Percentiles rank a stretch among this genome's conserved stretches.
These are phyloP conservation scores for Musa acuminata DNA, from an alignment of 176 grass and related monocot genomes.

Conservation along the genomic window DNA sequence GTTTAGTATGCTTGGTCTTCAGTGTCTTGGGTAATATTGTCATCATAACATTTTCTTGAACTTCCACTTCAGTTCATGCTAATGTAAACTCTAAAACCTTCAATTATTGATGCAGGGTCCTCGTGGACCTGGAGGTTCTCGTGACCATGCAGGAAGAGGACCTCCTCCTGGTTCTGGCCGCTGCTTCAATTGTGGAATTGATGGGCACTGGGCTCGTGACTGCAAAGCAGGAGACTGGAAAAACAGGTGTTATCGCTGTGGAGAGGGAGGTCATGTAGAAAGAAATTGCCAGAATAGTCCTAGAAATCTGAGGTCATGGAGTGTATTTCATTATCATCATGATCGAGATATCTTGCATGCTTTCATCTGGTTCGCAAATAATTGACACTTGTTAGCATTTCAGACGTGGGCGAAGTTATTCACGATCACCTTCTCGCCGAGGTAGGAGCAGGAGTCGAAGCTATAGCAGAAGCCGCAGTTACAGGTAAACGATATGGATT, in stretches of 20 bases:
- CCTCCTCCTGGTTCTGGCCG: constrained; percentile 86
- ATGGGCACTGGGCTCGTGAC: constrained; percentile 96
- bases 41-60: not conserved
- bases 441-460: constrained; percentile 50
- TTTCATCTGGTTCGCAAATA: too few relatives aligned
- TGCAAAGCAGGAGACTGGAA: constrained; percentile 99
- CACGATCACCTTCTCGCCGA: constrained; percentile 54
- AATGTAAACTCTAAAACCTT: not conserved
- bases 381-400: not conserved
- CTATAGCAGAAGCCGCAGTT: constrained; percentile 77
- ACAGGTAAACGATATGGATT: constrained; percentile 37
- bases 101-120: constrained; percentile 32
- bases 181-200: constrained; percentile 95
- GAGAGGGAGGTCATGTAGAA: constrained; percentile 92
- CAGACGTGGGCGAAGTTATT: constrained; percentile 72
- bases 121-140: constrained; percentile 58
- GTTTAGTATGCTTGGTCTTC: not conserved
- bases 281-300: constrained; percentile 98
- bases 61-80: not conserved
- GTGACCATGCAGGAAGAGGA: constrained; percentile 75
- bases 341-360: too few relatives aligned
- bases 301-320: constrained; percentile 41
- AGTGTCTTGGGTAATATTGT: too few relatives aligned
- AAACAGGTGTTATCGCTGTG: constrained; percentile 98
- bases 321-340: not conserved